Evolutionary conservation across 257 asterid species (phyloP), one percentile per base, ranked within the genome.

Genomic region (Apocynum venetum): DNA sequence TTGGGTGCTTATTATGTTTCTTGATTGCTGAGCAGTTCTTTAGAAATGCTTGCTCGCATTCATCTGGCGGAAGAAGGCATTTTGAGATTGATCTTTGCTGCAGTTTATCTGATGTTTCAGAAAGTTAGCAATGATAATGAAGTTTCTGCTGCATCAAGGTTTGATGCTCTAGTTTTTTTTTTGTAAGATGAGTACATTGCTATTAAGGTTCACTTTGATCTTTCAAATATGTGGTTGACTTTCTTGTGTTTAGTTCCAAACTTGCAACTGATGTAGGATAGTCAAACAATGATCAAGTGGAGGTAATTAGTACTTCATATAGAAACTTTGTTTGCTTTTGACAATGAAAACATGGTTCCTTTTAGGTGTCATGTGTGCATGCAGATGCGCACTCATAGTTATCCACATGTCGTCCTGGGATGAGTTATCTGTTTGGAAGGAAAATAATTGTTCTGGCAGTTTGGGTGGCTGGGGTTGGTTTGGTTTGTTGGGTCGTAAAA

Each of bases 81-180:
- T 82, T 80, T 91, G 91, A 89, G 96, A 85, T 53, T 95, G 88
- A 88, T 93, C 84, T 88, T 95, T 87, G 94, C 96, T 84, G 91
- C 89, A 86, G 90, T 84, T 85, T 88, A 85, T 86, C 85, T 95
- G 89, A 93, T 91, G 88, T 84, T 77, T 81, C 77, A 82, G 83
- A 88, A 90, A 84, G 88, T 84, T 81, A 83, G 93, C 85, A 88
- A 82, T 46, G 97, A 93, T 74, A 87, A 77, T 44, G 97, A 91
- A 87, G 89, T 86, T 81, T 85, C 92, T 85, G 88, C 94, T 85
- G 97, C 99, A 74, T 87, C 93, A 83, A 93, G 99, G 99, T 95
- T 89, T 83, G 86, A 60, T 73, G 55, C 73, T 48, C 79, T 64
- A 77, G 31, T 25, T 25, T 25, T 25, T 76, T 68, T 48, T 79